Evolutionary conservation across 176 grass and related monocot genomes (phyloP).

Genomic region (Thalia dealbata): DNA sequence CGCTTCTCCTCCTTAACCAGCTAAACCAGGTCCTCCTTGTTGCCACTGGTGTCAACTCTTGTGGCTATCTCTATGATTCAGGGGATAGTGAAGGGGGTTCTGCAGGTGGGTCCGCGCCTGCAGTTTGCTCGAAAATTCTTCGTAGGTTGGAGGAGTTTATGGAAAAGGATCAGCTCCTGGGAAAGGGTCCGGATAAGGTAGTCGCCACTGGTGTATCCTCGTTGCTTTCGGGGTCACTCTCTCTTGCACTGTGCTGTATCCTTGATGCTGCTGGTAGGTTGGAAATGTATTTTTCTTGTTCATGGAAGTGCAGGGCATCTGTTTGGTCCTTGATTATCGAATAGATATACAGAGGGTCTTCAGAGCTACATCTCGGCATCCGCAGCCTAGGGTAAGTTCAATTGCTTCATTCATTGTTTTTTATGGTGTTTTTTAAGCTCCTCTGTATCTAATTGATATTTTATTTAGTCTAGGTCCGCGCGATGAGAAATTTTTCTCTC

Average conservation of each 20-base stretch:
- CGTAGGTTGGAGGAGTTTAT: conserved; percentile 61
- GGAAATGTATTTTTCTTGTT: conserved; percentile 6
- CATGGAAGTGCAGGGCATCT: not conserved
- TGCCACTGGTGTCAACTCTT: conserved; percentile 56
- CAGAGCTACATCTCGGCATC: conserved; percentile 65
- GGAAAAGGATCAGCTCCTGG: conserved; percentile 32
- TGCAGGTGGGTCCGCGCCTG: conserved; percentile 20
- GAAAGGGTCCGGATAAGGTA: conserved; percentile 19
- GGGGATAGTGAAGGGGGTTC: conserved; percentile 17
- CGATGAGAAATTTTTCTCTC: not conserved
- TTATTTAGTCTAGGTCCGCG: not conserved
- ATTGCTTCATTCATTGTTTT: not conserved
- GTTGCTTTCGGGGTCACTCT: conserved; percentile 78
- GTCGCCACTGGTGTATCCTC: conserved; percentile 27
- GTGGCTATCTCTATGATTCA: conserved; percentile 71
- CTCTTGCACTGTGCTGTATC: conserved; percentile 97
- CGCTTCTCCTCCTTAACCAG: conserved; percentile 70
- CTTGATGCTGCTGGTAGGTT: conserved; percentile 6
- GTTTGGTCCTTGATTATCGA: conserved; percentile 18
- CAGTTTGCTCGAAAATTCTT: conserved; percentile 40
- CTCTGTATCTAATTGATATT: not conserved
- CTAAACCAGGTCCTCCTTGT: conserved; percentile 73
- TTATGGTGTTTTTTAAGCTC: not conserved
- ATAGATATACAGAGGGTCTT: conserved; percentile 93
- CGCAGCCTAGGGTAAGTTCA: conserved; percentile 62